Percentiles rank a stretch among this genome's conserved stretches.
These are phyloP conservation scores for Allium sativum DNA, from an alignment of 106 monocot species.

Conservation along the genomic window DNA sequence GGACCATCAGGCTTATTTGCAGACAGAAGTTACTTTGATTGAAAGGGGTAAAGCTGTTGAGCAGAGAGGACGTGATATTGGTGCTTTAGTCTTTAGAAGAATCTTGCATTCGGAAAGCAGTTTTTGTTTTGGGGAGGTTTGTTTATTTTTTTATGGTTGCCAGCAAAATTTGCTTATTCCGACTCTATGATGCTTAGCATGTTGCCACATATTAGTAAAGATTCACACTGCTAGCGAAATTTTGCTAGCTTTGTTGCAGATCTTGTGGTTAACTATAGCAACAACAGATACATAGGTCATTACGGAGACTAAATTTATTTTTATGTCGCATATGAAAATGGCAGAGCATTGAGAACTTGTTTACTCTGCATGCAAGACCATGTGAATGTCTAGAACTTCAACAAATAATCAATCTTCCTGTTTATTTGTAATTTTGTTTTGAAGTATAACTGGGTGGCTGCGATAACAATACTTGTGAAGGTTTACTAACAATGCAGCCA, in stretches of 20 bases:
- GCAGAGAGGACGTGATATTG: conserved; percentile 97
- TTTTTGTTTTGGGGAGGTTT: conserved; percentile 99
- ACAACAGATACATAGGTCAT: too few species aligned
- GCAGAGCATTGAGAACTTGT: too few species aligned
- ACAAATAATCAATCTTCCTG: too few species aligned
- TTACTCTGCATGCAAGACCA: too few species aligned
- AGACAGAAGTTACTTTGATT: conserved; percentile 81
- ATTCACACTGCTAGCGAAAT: not conserved
- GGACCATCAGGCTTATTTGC: conserved; percentile 96
- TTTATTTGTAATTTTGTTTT: too few species aligned
- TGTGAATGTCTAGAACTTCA: too few species aligned
- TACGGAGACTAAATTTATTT: too few species aligned
- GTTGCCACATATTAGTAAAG: too few species aligned
- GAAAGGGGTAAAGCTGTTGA: conserved; percentile 98
- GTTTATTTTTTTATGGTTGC: not conserved
- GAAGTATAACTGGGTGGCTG: too few species aligned
- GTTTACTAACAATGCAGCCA: conserved; percentile 17
- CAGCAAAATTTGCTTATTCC: too few species aligned
- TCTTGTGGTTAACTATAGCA: not conserved
- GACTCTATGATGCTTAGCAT: not conserved
- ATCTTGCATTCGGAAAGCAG: conserved; percentile 76
- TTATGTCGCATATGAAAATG: too few species aligned
- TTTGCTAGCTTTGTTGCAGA: not conserved
- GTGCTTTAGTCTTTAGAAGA: conserved; percentile 67
- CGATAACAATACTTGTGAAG: conserved; percentile 15